Evolutionary conservation across 2,329 filamentous ascomycete species (phyloP).

Genomic region (Aspergillus neoniger): DNA sequence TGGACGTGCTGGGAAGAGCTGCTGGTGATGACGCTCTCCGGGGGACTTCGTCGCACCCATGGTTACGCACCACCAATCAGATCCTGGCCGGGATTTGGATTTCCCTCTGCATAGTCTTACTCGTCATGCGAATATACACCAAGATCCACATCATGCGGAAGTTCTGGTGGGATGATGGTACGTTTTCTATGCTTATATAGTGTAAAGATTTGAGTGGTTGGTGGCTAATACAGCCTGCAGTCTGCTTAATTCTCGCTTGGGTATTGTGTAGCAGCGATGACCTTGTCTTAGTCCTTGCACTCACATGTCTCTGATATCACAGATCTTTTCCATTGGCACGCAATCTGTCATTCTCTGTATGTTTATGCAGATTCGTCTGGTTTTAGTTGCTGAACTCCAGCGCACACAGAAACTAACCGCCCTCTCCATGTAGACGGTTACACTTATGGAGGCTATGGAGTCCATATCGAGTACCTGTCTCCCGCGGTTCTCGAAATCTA

Average conservation of each 20-base stretch:
- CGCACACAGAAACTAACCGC: not conserved
- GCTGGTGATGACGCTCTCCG: not conserved
- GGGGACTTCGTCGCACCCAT: not conserved
- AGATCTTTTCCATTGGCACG: slow-evolving; percentile 23
- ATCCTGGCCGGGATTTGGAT: slow-evolving; percentile 14
- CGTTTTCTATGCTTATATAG: not conserved
- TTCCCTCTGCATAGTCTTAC: slow-evolving; percentile 7
- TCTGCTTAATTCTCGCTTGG: slow-evolving; percentile 26
- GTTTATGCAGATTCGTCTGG: not conserved
- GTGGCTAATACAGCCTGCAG: slow-evolving; percentile 14
- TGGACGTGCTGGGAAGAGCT: not conserved
- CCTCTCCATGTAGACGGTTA: slow-evolving; percentile 18
- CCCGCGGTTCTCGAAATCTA: slow-evolving; percentile 17
- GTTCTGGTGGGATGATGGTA: slow-evolving; percentile 29
- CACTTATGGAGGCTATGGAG: slow-evolving; percentile 20
- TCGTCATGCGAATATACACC: slow-evolving; percentile 23
- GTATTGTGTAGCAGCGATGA: slow-evolving; percentile 10
- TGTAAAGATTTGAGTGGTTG: not conserved
- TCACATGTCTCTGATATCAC: not conserved
- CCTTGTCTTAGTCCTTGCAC: not conserved
- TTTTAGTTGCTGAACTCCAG: no score
- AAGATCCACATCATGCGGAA: slow-evolving; percentile 14
- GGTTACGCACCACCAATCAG: slow-evolving; percentile 11
- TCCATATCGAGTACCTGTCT: slow-evolving; percentile 26
- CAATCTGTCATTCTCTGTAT: slow-evolving; percentile 16